Base-by-base conservation (phyloP, 805 yeast species). In the Clavispora vitiphila region DNA sequence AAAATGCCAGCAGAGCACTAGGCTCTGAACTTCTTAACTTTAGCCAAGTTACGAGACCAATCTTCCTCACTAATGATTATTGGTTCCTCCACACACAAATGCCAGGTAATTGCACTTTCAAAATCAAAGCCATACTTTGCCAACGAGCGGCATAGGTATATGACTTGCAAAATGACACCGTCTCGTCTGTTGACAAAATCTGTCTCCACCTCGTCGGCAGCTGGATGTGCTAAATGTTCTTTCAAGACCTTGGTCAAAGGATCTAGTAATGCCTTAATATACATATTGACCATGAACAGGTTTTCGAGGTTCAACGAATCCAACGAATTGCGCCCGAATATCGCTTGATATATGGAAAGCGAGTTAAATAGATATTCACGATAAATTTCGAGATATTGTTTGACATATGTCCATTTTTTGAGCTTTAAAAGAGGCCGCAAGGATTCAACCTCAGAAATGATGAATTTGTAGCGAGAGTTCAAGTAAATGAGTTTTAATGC, bases 141-240 rank as follows among this genome's bases (percentile, higher is more conserved):
- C 39, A 91, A 68, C 27, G 96, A 82, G 57, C 84, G 88, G n/a
- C 96, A 83, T 50, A 96, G 86, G 63, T 90, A 91, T 1, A 87
- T 80, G 29, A 90, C 63, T 62, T 91, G 99, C 25, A 91, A 64
- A 49, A 90, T 76, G 18, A 89, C 66, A 1, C 91, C 85, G 42
- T 84, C 84, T 24, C 71, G 72, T 38, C 65, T 69, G 8, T 75
- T 60, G 11, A 57, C 60, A 11, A 61, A 61, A 15, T 65, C 71
- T 1, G 72, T 43, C n/a, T 62, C 61, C 1, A 34, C 35, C 18
- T 40, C 35, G 10, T 37, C 35, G 15, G 31, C 21, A 22, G 43
- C n/a, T 1, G 55, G 41, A 5, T 49, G 50, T 0, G 61, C 62
- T 19, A 65, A 47, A 41, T 64, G 55, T 20, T 21, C 36, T 15